phyloP scores from a whole-genome alignment of 495 filamentous ascomycete genomes.

The Chaetomidium leptoderma region DNA sequence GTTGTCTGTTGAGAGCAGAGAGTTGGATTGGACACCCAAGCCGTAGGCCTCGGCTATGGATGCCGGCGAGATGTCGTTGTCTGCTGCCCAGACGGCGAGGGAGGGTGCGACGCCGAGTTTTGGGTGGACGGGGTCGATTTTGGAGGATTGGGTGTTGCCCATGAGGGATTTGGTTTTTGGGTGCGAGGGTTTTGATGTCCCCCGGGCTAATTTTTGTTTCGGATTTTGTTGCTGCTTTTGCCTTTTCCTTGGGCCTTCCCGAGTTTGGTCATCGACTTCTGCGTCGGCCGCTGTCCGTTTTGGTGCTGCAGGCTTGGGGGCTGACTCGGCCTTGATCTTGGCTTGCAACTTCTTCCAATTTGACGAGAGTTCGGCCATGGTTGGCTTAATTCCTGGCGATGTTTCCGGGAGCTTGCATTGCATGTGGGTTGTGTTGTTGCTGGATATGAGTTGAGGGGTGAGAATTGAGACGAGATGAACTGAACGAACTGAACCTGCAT shows the following conservation, averaged over 20 bases:
- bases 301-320: constrained; percentile 24
- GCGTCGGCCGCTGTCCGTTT: constrained; percentile 22
- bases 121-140: constrained; percentile 27
- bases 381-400: neutral
- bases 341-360: constrained; percentile 77
- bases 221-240: constrained; percentile 2
- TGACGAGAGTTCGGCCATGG: constrained; percentile 47
- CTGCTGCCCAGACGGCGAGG: constrained; percentile 43
- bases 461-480: neutral
- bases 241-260: constrained; percentile 19
- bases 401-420: neutral
- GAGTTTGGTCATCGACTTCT: constrained; percentile 31
- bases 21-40: constrained; percentile 36
- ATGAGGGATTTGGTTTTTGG: constrained; percentile 18
- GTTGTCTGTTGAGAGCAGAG: constrained; percentile 20
- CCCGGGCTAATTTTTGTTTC: neutral
- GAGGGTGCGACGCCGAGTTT: constrained; percentile 34
- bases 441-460: neutral
- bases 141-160: constrained; percentile 37
- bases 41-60: constrained; percentile 60
- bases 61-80: constrained; percentile 58
- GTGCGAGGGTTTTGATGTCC: neutral
- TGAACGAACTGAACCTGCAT: too few relatives aligned
- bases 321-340: constrained; percentile 53
- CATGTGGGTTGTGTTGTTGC: neutral